These are phyloP conservation scores for Diaporthe citrichinensis DNA, from an alignment of 2,329 filamentous ascomycete genomes.

Conservation along the genomic window DNA sequence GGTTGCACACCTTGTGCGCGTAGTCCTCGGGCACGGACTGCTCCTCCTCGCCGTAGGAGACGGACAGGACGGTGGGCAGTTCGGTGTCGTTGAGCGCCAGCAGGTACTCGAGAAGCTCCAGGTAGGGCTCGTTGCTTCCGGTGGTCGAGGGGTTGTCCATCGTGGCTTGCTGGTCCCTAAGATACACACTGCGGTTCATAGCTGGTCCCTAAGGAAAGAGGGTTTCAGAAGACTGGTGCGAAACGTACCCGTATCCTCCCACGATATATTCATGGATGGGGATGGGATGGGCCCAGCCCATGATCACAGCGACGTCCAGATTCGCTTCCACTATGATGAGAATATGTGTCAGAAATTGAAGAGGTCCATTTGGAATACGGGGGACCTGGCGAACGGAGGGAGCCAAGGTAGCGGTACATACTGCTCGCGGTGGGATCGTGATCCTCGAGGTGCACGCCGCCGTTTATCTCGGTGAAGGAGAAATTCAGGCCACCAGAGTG, in stretches of 20 bases:
- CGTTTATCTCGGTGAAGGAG: slow-evolving; percentile 67
- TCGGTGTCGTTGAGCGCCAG: slow-evolving; percentile 58
- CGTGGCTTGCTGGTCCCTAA: neutral
- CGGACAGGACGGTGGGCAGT: slow-evolving; percentile 73
- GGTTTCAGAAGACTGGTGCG: neutral
- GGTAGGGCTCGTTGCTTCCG: neutral
- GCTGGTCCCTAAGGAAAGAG: neutral
- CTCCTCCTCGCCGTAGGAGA: slow-evolving; percentile 78
- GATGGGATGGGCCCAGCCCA: slow-evolving; percentile 67
- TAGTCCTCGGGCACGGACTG: slow-evolving; percentile 74
- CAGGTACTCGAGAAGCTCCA: slow-evolving; percentile 69
- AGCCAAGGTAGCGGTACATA: no score
- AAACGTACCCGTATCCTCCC: slow-evolving; percentile 49
- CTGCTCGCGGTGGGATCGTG: neutral
- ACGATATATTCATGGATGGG: slow-evolving; percentile 54
- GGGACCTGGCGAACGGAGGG: neutral
- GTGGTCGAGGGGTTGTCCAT: neutral
- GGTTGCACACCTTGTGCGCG: slow-evolving; percentile 72
- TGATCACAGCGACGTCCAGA: slow-evolving; percentile 73
- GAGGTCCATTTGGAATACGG: neutral
- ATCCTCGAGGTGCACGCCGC: slow-evolving; percentile 33
- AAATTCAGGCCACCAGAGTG: slow-evolving; percentile 58
- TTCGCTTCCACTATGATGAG: slow-evolving; percentile 67
- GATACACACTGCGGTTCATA: neutral
- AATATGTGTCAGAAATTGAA: neutral